These are phyloP conservation scores for Pichia heedii DNA, from an alignment of 805 yeast genomes.

Conservation along the genomic window DNA sequence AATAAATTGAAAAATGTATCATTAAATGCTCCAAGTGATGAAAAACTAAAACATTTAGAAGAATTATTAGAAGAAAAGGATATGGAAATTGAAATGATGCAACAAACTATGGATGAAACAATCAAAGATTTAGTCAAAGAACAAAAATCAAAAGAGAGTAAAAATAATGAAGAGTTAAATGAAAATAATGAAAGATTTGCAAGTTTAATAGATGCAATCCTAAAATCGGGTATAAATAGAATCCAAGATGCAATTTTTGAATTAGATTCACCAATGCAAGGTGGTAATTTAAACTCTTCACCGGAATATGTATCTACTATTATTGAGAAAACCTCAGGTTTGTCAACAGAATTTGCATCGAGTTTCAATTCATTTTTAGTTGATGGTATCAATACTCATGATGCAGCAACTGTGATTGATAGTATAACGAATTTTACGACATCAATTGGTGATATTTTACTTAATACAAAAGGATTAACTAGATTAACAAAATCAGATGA, in stretches of 20 bases:
- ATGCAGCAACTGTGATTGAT: slow-evolving; percentile 53
- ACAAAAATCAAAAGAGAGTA: slow-evolving; percentile 39
- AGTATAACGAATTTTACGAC: slow-evolving; percentile 56
- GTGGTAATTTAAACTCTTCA: slow-evolving; percentile 69
- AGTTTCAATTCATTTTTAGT: slow-evolving; percentile 67
- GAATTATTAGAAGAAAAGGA: slow-evolving; percentile 55
- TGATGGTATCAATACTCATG: slow-evolving; percentile 57
- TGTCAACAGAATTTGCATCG: slow-evolving; percentile 73
- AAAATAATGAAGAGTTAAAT: slow-evolving; percentile 46
- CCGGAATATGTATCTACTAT: slow-evolving; percentile 61
- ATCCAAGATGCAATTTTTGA: slow-evolving; percentile 66
- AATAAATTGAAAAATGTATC: slow-evolving; percentile 24
- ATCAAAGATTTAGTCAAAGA: slow-evolving; percentile 46
- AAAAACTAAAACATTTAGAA: slow-evolving; percentile 28
- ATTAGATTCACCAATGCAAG: slow-evolving; percentile 70
- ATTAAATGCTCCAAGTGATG: slow-evolving; percentile 17
- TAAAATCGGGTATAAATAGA: slow-evolving; percentile 58
- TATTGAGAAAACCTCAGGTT: slow-evolving; percentile 58
- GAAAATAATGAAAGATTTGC: slow-evolving; percentile 42
- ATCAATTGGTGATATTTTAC: slow-evolving; percentile 51
- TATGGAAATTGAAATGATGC: slow-evolving; percentile 68
- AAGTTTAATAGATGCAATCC: slow-evolving; percentile 57
- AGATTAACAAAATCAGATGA: slow-evolving; percentile 41
- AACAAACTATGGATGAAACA: slow-evolving; percentile 72
- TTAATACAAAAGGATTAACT: slow-evolving; percentile 62